Conservation (phyloP, 106 monocot genomes). For the Agapanthus africanus region DNA sequence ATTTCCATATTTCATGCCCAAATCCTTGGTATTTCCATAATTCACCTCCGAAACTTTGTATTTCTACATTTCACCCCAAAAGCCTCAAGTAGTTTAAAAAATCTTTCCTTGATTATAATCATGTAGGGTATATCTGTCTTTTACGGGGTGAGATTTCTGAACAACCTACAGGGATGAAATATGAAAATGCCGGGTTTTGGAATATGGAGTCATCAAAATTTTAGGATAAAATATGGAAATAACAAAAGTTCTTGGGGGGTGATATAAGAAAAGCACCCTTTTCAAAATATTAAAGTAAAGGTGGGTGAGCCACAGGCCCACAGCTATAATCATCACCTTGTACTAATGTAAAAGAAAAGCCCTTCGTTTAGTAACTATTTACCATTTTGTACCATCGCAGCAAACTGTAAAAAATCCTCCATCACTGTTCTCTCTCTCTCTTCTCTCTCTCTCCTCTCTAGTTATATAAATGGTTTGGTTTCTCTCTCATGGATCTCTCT, state of each 20-base stretch:
- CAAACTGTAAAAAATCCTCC: not conserved
- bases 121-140: too few species aligned
- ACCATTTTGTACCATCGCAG: not conserved
- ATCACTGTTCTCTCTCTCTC: not conserved
- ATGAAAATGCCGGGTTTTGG: too few species aligned
- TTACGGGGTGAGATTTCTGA: too few species aligned
- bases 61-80: too few species aligned
- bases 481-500: slow-evolving; percentile 17
- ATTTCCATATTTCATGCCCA: too few species aligned
- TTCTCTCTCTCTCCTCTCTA: not conserved
- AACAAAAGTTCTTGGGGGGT: not conserved
- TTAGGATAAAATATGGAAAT: not conserved
- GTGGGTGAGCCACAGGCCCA: slow-evolving; percentile 10
- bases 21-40: too few species aligned
- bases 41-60: too few species aligned
- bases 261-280: too few species aligned
- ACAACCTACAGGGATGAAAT: too few species aligned
- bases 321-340: slow-evolving; percentile 6
- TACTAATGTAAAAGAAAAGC: not conserved
- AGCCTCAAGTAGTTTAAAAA: too few species aligned
- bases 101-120: too few species aligned
- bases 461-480: not conserved
- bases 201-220: not conserved
- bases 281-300: slow-evolving; percentile 1
- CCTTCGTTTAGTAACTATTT: not conserved